Conservation (phyloP, 148 eudicot genomes). For the Chenopodium suecicum region DNA sequence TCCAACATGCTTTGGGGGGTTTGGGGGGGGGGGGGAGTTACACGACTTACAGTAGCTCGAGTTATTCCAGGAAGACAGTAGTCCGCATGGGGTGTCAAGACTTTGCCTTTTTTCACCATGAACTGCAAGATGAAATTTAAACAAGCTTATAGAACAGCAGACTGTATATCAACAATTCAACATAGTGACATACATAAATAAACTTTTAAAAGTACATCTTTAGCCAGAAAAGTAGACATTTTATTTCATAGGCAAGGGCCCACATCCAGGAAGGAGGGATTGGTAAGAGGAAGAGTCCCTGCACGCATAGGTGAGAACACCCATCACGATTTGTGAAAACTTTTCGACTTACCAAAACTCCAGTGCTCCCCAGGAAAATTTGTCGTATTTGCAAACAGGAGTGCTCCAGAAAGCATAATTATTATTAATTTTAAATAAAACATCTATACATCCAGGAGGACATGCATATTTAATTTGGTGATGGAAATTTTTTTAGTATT, state of each 20-base stretch:
- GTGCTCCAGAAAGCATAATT: neutral
- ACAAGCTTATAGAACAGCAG: neutral
- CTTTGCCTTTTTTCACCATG: constrained; percentile 86
- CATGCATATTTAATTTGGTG: neutral
- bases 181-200: neutral
- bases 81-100: constrained; percentile 90
- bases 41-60: constrained; percentile 81
- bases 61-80: constrained; percentile 98
- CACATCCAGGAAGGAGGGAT: neutral
- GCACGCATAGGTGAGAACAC: neutral
- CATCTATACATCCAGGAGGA: neutral
- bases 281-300: neutral
- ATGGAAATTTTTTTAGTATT: neutral
- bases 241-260: neutral
- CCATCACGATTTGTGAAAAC: neutral
- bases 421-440: too few species aligned
- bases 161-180: neutral
- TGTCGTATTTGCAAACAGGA: neutral
- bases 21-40: neutral
- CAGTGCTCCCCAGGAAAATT: neutral
- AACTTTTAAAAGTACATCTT: neutral
- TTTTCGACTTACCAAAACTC: neutral
- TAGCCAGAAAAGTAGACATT: constrained; percentile 7
- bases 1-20: neutral
- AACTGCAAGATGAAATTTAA: constrained; percentile 55